These are phyloP conservation scores for Phytophthora pisi DNA, from an alignment of 352 stramenopile genomes.

Conservation along the genomic window DNA sequence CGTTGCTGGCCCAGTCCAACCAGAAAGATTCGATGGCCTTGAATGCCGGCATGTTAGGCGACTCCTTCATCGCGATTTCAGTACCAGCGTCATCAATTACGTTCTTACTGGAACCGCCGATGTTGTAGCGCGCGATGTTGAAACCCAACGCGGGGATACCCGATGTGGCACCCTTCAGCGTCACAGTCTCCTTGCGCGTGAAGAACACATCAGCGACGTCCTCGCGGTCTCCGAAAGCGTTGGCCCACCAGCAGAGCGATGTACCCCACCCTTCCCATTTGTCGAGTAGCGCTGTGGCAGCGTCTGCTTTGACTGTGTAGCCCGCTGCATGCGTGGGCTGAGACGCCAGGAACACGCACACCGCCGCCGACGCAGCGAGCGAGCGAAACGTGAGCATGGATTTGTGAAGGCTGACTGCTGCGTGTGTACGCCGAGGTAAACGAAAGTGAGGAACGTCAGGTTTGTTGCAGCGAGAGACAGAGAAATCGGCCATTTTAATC, in stretches of 20 bases:
- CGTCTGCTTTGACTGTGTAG: constrained; percentile 32
- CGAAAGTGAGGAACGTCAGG: constrained; percentile 5
- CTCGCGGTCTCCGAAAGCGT: constrained; percentile 58
- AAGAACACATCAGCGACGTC: constrained; percentile 64
- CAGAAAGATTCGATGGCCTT: constrained; percentile 54
- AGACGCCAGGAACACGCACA: constrained; percentile 6
- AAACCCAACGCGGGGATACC: constrained; percentile 49
- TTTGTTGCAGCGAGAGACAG: constrained; percentile 4
- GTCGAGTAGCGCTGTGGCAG: constrained; percentile 19
- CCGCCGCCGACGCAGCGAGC: constrained; percentile 10
- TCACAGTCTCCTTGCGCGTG: constrained; percentile 47
- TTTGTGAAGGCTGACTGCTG: neutral
- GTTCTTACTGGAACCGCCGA: constrained; percentile 47
- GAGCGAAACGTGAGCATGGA: constrained; percentile 19
- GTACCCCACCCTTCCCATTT: constrained; percentile 66
- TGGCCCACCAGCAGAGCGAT: constrained; percentile 70
- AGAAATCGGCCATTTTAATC: neutral
- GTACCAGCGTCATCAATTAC: constrained; percentile 43
- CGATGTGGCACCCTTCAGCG: constrained; percentile 23
- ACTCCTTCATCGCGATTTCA: constrained; percentile 41
- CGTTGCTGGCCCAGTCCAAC: constrained; percentile 49
- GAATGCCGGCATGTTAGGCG: constrained; percentile 51
- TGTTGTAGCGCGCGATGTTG: constrained; percentile 71
- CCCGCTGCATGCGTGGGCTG: constrained; percentile 12
- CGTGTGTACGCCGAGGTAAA: neutral